Base-by-base conservation (phyloP, 2,329 filamentous ascomycete species). In the Pezicula carpinea region DNA sequence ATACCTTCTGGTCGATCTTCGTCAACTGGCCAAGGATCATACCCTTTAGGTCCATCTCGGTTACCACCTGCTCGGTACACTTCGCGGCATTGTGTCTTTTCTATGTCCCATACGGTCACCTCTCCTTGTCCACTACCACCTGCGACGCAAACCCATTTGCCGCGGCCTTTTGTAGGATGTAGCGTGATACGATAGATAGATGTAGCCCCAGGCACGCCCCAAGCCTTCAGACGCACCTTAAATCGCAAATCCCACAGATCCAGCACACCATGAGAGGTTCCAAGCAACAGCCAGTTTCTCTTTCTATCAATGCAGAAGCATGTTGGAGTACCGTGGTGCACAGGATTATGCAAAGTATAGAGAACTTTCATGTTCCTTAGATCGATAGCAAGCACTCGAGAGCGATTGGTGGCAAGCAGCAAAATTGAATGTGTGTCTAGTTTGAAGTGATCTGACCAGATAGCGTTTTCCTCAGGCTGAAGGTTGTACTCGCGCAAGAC, bases 191-290 rank as follows among this genome's bases (percentile, higher is more conserved):
- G 79, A 58, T 92, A 85, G 52, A 97, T 89, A 15, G 88, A 76
- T 1, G 85, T 82, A 50, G 87, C 87, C 18, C 87, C 89, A 0
- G 88, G 83, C 22, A 96, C 78, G 1, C 89, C 89, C 89, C 91
- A 97, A 13, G 85, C 87, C 64, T 88, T 90, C 19, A 97, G 73
- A 18, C 89, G 81, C 58, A 97, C 79, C 55, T 83, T 86, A 74
- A 99, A 99, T n/a, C 93, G 85, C 34, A 99, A 75, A 66, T 99
- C 93, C 93, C 93, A 99, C 1, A 99, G 76, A 62, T 95, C 87
- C 6, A 99, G 73, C 22, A 97, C 85, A 31, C 95, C 93, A 63
- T 97, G 91, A 0, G 89, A 89, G 1, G 95, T 99, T 31, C 91
- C 93, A 0, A 97, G 70, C 2, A 95, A 77, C 3, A 99, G 73